A percentile compares a stretch with the other conserved stretches of the same genome.
Conservation (phyloP, 202 grass and related monocot species). For the Dendrocalamus latiflorus region DNA sequence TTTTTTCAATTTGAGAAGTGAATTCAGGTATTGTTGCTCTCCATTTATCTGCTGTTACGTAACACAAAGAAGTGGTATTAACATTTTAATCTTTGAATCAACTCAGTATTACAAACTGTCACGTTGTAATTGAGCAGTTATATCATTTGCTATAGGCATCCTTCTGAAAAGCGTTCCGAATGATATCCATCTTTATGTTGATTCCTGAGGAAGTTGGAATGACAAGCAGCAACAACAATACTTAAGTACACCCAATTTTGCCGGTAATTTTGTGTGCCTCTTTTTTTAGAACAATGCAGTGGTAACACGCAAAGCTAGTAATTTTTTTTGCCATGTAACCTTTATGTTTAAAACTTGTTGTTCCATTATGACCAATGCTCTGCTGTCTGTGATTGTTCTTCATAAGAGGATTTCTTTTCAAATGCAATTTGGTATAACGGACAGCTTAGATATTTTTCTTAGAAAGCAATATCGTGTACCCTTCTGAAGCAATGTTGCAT, state of each 20-base stretch:
- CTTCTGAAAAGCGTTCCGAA: neutral
- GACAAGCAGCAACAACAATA: neutral
- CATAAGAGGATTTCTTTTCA: neutral
- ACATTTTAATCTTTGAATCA: neutral
- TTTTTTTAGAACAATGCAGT: too few species aligned
- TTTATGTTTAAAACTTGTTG: neutral
- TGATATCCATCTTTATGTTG: neutral
- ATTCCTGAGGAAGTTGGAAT: neutral
- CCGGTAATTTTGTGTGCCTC: neutral
- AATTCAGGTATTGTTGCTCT: neutral
- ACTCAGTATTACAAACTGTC: neutral
- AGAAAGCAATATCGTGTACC: neutral
- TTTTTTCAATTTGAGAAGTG: neutral
- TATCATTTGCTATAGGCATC: neutral
- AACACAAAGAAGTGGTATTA: neutral
- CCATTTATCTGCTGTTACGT: neutral
- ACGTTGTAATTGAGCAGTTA: neutral
- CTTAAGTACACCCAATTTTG: neutral
- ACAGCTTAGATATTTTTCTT: constrained; percentile 11
- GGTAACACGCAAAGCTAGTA: too few species aligned
- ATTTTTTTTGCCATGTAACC: neutral
- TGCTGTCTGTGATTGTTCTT: neutral
- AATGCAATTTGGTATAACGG: neutral
- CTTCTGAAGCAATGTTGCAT: constrained; percentile 1
- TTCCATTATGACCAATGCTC: neutral